phyloP scores from a whole-genome alignment of 805 yeast species.

The Kockiozyma suomiensis region DNA sequence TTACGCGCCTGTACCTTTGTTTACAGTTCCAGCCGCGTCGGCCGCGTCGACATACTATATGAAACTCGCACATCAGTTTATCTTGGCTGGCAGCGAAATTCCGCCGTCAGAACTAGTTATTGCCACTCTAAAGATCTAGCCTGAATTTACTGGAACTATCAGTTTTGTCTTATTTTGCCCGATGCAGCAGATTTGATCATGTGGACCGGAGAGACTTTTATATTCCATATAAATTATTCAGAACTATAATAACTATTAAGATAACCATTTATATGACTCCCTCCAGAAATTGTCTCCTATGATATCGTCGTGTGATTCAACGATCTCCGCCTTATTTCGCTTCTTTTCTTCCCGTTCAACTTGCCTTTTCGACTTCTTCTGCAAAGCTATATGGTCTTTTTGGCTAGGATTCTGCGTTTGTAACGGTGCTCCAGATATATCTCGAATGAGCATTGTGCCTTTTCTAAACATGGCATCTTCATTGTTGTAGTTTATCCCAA shows the following conservation, averaged over 20 bases:
- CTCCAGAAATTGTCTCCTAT: conserved; percentile 68
- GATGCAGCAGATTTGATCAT: too few species aligned
- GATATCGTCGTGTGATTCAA: conserved; percentile 58
- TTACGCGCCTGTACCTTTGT: background rate
- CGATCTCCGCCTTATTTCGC: conserved; percentile 52
- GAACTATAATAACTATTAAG: background rate
- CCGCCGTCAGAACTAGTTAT: too few species aligned
- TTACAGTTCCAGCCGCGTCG: background rate
- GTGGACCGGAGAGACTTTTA: too few species aligned
- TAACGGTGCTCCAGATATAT: conserved; percentile 32
- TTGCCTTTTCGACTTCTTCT: conserved; percentile 48
- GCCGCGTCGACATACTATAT: too few species aligned
- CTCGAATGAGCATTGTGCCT: conserved; percentile 69
- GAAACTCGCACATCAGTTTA: too few species aligned
- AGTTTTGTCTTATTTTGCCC: too few species aligned
- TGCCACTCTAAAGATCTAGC: too few species aligned
- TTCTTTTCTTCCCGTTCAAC: conserved; percentile 53
- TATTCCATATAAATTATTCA: too few species aligned
- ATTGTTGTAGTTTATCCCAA: conserved; percentile 85
- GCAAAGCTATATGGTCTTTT: conserved; percentile 1
- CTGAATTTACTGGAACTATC: too few species aligned
- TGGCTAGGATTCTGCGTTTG: conserved; percentile 1
- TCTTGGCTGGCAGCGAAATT: too few species aligned
- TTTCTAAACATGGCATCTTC: conserved; percentile 87
- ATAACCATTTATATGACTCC: conserved; percentile 5